These are phyloP conservation scores for Heritiera fomes DNA, from an alignment of 345 rosid species.

Conservation along the genomic window DNA sequence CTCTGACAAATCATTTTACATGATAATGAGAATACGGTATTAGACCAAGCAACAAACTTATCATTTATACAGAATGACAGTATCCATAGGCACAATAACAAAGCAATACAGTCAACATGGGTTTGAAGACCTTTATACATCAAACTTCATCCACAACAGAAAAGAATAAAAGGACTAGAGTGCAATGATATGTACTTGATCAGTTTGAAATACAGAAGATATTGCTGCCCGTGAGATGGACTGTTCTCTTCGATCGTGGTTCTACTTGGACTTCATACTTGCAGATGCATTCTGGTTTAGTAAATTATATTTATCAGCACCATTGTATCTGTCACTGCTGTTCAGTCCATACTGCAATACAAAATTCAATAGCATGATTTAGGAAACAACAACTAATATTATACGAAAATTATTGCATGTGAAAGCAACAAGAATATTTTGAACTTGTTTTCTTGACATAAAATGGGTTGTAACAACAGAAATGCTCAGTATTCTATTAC, in stretches of 20 bases:
- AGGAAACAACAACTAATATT: not conserved
- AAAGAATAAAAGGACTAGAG: not conserved
- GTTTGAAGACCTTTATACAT: not conserved
- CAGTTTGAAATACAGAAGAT: not conserved
- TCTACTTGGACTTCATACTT: slow-evolving; percentile 44
- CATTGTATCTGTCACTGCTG: not conserved
- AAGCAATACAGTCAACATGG: not conserved
- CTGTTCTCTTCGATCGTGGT: slow-evolving; percentile 13
- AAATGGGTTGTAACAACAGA: not conserved
- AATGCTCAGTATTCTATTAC: not conserved
- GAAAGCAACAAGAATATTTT: not conserved
- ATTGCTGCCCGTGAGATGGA: not conserved
- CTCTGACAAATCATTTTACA: not conserved
- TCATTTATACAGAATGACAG: no score
- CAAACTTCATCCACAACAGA: not conserved
- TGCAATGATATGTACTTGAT: slow-evolving; percentile 1
- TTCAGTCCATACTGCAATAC: slow-evolving; percentile 59
- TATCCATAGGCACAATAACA: not conserved
- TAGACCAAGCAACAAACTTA: not conserved
- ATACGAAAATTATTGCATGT: not conserved
- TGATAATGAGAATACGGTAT: not conserved
- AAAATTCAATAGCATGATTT: slow-evolving; percentile 11
- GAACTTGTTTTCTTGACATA: not conserved
- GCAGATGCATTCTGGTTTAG: slow-evolving; percentile 38
- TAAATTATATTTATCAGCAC: slow-evolving; percentile 29